A percentile compares a stretch with the other conserved stretches of the same genome.
Conservation (phyloP, 371 early-diverging fungal genomes). For the Mortierella sp. region DNA sequence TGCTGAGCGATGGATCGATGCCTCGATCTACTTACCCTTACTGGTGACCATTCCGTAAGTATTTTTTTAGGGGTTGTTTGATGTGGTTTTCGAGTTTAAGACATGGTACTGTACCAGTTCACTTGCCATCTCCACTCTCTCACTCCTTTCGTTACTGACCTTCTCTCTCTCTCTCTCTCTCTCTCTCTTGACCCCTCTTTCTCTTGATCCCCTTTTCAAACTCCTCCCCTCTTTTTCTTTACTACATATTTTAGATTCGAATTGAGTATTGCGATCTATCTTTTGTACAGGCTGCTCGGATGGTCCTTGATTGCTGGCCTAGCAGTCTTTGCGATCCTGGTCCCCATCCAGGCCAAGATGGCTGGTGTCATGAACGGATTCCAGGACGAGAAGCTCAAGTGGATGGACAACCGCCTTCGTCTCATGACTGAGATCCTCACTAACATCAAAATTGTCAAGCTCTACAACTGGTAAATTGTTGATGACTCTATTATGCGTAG, state of each 20-base stretch:
- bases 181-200: neutral
- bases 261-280: constrained; percentile 57
- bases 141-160: neutral
- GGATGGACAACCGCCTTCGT: constrained; percentile 57
- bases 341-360: constrained; percentile 41
- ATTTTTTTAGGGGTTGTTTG: neutral
- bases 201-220: neutral
- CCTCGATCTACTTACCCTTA: constrained; percentile 21
- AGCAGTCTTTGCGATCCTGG: constrained; percentile 30
- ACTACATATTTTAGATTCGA: constrained; percentile 23
- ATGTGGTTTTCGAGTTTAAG: neutral
- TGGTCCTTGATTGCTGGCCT: constrained; percentile 68
- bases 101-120: neutral
- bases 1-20: constrained; percentile 40
- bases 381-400: constrained; percentile 37
- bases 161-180: neutral
- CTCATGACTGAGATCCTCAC: constrained; percentile 85
- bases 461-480: constrained; percentile 77
- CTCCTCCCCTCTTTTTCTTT: neutral
- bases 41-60: constrained; percentile 36
- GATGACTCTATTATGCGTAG: neutral
- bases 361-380: constrained; percentile 27
- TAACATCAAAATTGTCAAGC: constrained; percentile 94
- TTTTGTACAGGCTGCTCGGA: constrained; percentile 87
- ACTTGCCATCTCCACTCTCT: neutral